Evolutionary conservation across 2,329 filamentous ascomycete genomes (phyloP), one percentile per base, ranked within the genome.

Genomic region (Epichloe bromicola): DNA sequence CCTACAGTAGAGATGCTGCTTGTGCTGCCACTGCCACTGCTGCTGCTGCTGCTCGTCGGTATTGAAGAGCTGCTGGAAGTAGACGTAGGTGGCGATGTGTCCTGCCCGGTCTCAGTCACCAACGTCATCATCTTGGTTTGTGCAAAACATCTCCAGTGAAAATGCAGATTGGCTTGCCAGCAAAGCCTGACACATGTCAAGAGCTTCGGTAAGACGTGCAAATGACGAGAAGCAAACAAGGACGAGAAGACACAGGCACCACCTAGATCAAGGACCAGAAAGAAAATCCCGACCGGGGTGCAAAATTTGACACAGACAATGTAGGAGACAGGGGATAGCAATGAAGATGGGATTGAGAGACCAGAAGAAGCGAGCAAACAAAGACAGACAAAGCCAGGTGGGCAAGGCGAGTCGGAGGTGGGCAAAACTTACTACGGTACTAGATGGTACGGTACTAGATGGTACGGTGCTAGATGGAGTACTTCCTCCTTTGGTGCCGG

Each of bases 401-500:
- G 39, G 41, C 40, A 30, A 46, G 48, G 26, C 19, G 49, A 53
- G 23, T 19, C 50, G 50, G 42, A 47, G 36, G 34, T 44, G n/a
- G 11, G 49, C 23, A 15, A 39, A 47, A 65, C 64, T 65, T 57
- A 66, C 63, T 53, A 57, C 52, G 4, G 56, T 46, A 7, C 57
- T 58, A 5, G 61, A 55, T 43, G 62, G 57, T 53, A 57, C 52
- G 4, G 56, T 46, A 7, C 57, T 58, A 11, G 61, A 55, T 43
- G 62, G 57, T 53, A 57, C 52, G 4, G 56, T 46, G 7, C 57
- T 58, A 11, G 61, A 55, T 42, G 62, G 57, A 6, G 59, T 45
- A 15, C 52, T 38, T 42, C 53, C 55, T 46, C 63, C 61, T 44
- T 57, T 55, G 15, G 83, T 87, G 39, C 83, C 83, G 5, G 78